Evolutionary conservation across 2,329 filamentous ascomycete species (phyloP).

Genomic region (Plectosphaerella cucumerina): DNA sequence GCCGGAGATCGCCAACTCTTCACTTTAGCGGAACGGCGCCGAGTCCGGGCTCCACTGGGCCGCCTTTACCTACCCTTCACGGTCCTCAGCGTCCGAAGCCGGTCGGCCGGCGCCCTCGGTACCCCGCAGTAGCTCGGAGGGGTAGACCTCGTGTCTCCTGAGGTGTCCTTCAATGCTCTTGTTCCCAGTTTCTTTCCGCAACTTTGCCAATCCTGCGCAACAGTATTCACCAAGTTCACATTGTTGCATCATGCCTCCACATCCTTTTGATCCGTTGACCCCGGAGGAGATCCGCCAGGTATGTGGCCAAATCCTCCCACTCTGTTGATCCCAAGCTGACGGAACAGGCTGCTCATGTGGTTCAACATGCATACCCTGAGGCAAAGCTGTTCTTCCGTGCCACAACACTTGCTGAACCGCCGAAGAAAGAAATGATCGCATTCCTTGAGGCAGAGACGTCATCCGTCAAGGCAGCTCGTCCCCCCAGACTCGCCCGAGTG

Average conservation of each 20-base stretch:
- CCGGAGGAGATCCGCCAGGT: conserved; percentile 9
- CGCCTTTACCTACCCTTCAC: conserved; percentile 9
- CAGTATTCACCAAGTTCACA: no score
- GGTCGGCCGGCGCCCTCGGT: conserved; percentile 3
- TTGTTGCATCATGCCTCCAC: background rate
- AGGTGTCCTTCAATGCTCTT: background rate
- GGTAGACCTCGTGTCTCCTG: background rate
- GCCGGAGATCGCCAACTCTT: conserved; percentile 10
- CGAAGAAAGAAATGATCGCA: conserved; percentile 33
- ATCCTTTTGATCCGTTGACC: conserved; percentile 9
- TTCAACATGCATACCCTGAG: conserved; percentile 4
- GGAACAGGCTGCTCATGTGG: conserved; percentile 3
- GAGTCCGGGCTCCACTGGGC: background rate
- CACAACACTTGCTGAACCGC: conserved; percentile 40
- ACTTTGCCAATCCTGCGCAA: no score
- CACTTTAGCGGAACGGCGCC: conserved; percentile 10
- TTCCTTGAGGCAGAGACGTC: conserved; percentile 33
- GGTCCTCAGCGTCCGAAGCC: conserved; percentile 1
- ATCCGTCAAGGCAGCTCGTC: conserved; percentile 11
- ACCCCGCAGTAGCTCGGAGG: background rate
- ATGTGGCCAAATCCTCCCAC: background rate
- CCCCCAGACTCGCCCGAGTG: conserved; percentile 27
- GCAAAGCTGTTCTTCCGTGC: conserved; percentile 32
- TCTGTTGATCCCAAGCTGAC: background rate
- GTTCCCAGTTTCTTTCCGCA: background rate